Conservation (phyloP, 345 rosid genomes). For the Murraya paniculata region DNA sequence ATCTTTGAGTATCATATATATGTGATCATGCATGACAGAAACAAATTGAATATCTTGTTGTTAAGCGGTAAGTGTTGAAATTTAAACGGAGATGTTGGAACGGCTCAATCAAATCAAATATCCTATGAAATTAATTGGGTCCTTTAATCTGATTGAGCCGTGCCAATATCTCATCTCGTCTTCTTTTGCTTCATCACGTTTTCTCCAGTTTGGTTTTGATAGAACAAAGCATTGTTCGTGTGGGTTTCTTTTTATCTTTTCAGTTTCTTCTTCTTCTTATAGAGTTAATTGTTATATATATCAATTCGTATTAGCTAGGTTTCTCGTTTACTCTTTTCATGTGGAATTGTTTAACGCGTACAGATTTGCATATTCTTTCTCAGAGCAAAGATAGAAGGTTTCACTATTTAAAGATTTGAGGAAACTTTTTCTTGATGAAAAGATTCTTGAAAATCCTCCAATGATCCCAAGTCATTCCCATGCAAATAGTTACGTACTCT, state of each 20-base stretch:
- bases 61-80: constrained; percentile 9
- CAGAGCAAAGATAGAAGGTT: background rate
- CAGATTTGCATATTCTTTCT: background rate
- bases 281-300: background rate
- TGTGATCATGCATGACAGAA: background rate
- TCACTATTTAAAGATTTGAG: background rate
- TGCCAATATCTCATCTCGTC: constrained; percentile 51
- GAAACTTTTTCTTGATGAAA: too few relatives aligned
- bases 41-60: background rate
- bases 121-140: constrained; percentile 35
- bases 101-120: constrained; percentile 63
- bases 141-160: constrained; percentile 80
- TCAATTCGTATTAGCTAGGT: too few relatives aligned
- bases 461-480: background rate
- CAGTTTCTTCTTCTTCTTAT: background rate
- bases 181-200: background rate
- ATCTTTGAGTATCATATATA: background rate
- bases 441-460: background rate
- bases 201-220: background rate
- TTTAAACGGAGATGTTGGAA: constrained; percentile 44
- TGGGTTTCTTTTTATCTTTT: background rate
- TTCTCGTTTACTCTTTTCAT: background rate
- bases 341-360: too few relatives aligned
- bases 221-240: background rate
- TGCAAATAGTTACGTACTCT: background rate